Base-by-base conservation (phyloP, 768 basidiomycete species). In the Hericium rajendrae region DNA sequence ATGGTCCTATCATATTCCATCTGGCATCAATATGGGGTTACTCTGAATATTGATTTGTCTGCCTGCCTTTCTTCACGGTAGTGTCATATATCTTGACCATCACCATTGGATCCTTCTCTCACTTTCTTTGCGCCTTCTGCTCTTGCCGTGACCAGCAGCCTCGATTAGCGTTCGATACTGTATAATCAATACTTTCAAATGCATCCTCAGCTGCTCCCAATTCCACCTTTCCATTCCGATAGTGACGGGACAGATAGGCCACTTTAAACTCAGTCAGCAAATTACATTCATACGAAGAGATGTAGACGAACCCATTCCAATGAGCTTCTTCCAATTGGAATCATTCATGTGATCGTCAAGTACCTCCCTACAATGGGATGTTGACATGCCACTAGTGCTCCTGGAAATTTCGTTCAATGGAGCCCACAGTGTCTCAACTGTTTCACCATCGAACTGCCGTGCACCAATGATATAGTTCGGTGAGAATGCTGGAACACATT, bases 361-460 rank as follows among this genome's bases (percentile, higher is more conserved):
- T 0, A 68, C 41, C 51, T 74, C 72, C 2, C 64, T 56, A 0
- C 63, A 9, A 37, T 62, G 51, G 4, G 53, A 24, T 1, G 57
- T 13, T 0, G 65, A 54, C 57, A 71, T 70, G 0, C 60, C 62
- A 0, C 67, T 46, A 0, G 66, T 65, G 9, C 63, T 67, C 0
- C 62, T 32, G 0, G 68, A 67, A 0, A 69, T 62, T 2, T 66
- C 59, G 40, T 74, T 73, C 0, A 73, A 56, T 0, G 56, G 28
- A 0, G 65, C 55, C 72, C 72, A 75, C 0, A 74, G 48, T 0
- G 69, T 70, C 40, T 74, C 72, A 8, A 75, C 28, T 2, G 73
- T 71, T 43, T 74, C 69, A 0, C 71, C 69, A 48, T 72, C 69
- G 0, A 71, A 48, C 8, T 69, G 60, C 0, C 69, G 68, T 0